Conservation (phyloP, 805 yeast genomes). For the Yarrowia keelungensis region DNA sequence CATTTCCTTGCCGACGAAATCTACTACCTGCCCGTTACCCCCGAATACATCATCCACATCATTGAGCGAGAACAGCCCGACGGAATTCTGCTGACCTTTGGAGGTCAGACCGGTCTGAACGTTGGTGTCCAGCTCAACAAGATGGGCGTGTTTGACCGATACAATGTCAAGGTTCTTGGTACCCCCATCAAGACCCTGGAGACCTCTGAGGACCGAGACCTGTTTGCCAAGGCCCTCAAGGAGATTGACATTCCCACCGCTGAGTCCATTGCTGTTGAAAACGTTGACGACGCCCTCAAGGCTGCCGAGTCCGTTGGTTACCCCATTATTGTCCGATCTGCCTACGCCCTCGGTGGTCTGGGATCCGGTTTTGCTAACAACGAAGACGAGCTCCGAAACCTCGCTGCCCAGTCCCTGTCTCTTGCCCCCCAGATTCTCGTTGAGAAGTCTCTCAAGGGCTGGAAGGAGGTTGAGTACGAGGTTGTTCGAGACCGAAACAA, state of each 20-base stretch:
- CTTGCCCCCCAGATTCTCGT: conserved; percentile 94
- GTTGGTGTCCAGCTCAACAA: conserved; percentile 95
- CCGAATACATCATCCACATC: conserved; percentile 93
- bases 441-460: conserved; percentile 96
- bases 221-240: conserved; percentile 92
- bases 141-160: conserved; percentile 91
- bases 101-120: conserved; percentile 97
- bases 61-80: conserved; percentile 97
- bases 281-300: conserved; percentile 87
- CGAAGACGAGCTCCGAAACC: conserved; percentile 79
- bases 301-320: conserved; percentile 91
- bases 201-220: conserved; percentile 96
- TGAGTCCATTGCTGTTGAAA: conserved; percentile 92
- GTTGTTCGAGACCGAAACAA: conserved; percentile 96
- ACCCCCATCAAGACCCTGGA: conserved; percentile 96
- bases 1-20: conserved; percentile 95
- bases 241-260: conserved; percentile 97
- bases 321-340: conserved; percentile 97
- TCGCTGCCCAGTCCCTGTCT: conserved; percentile 87
- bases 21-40: conserved; percentile 93
- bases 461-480: conserved; percentile 99
- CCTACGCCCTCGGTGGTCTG: conserved; percentile 95
- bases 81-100: conserved; percentile 93
- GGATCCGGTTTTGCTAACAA: conserved; percentile 97
- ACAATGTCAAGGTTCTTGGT: conserved; percentile 93